Evolutionary conservation across 495 filamentous ascomycete genomes (phyloP), one percentile per base, ranked within the genome.

Genomic region (Talaromyces stipitatus): DNA sequence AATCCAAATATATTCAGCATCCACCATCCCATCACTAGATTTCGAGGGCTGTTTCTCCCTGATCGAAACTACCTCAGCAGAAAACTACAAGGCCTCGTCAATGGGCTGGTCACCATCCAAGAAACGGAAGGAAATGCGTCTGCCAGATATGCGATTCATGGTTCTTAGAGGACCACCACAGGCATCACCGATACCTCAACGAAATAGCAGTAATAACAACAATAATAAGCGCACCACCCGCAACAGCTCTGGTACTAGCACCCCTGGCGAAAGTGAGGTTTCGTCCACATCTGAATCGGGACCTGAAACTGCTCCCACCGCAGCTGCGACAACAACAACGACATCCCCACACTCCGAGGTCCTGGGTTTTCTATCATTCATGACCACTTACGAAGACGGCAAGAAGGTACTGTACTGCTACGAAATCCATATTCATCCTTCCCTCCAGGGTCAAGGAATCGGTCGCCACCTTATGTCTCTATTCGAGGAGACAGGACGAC

Each of bases 381-480:
- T 92, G 87, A 81, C 89, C 2, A 91, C 88, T 7, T 84, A 86
- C 59, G 91, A 96, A 62, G 87, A 87, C 58, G 82, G 82, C 0
- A 70, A 81, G 27, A 79, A 86, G 12, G 88, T 95, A 4, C 61
- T 92, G 2, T 96, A 95, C 62, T 87, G 88, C 69, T 96, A 96
- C 67, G 91, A 96, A 73, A 82, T 96, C 22, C 91, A 96, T 60
- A 74, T 95, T 8, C 68, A 76, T 38, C 69, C 76, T 1, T 61
- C 58, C 1, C 67, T 85, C 3, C 84, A 85, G 56, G 69, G 78
- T 6, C 65, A 58, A 16, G 75, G 78, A 0, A 36, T 79, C 3
- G 78, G 78, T 23, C 61, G 38, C 32, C 54, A 66, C 56, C 46
- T 80, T 58, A 78, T 80, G 69, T 52, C 27, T 18, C 36, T 61